Conservation (phyloP, 768 basidiomycete genomes). For the Paxillus ammoniavirescens region DNA sequence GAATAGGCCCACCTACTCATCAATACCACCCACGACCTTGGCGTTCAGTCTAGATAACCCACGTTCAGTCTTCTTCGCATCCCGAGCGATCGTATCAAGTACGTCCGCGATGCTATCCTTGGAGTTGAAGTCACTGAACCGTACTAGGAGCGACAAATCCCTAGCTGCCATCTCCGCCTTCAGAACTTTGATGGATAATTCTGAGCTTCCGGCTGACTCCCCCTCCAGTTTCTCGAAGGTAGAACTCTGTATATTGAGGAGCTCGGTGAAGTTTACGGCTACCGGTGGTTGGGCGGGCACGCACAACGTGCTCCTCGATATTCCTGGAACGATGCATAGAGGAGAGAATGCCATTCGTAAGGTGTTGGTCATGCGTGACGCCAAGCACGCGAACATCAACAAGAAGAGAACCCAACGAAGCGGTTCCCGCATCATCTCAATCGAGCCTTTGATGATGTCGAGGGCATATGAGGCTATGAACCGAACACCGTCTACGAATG, state of each 20-base stretch:
- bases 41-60: constrained; percentile 62
- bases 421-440: constrained; percentile 54
- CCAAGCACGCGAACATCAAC: constrained; percentile 47
- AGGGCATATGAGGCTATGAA: constrained; percentile 40
- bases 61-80: constrained; percentile 59
- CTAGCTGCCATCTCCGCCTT: constrained; percentile 75
- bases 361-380: constrained; percentile 39
- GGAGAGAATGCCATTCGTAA: constrained; percentile 53
- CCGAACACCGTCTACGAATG: constrained; percentile 20
- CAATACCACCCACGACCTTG: constrained; percentile 71
- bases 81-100: constrained; percentile 53
- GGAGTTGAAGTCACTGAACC: constrained; percentile 58
- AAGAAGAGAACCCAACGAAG: constrained; percentile 53
- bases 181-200: constrained; percentile 65
- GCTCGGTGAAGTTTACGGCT: constrained; percentile 56
- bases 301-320: constrained; percentile 51
- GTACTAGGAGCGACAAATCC: constrained; percentile 64
- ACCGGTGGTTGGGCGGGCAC: constrained; percentile 20
- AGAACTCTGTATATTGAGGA: constrained; percentile 58
- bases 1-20: constrained; percentile 47
- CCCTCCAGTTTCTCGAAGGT: constrained; percentile 64
- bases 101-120: constrained; percentile 54
- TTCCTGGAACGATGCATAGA: constrained; percentile 59
- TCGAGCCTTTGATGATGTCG: constrained; percentile 46
- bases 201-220: constrained; percentile 55